Evolutionary conservation across 2,329 filamentous ascomycete species (phyloP).

Genomic region (Orbilia javanica): DNA sequence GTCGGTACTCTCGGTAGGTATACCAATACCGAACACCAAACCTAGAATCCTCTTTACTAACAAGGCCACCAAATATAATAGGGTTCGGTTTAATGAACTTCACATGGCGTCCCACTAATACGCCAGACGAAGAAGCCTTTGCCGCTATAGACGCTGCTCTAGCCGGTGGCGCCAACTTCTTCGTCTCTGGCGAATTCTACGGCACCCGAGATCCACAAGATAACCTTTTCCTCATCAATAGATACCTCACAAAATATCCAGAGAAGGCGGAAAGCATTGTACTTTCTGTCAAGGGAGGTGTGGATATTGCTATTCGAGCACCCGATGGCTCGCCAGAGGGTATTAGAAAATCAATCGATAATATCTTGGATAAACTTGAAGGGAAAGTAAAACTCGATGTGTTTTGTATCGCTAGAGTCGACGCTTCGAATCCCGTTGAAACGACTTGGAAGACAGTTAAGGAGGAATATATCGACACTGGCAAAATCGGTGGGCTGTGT

Average conservation of each 20-base stretch:
- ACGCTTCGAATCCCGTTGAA: conserved; percentile 68
- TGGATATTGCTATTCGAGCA: conserved; percentile 64
- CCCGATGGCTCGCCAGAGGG: conserved; percentile 71
- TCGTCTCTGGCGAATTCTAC: conserved; percentile 77
- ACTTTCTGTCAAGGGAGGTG: conserved; percentile 74
- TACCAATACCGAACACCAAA: background rate
- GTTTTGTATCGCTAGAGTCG: conserved; percentile 73
- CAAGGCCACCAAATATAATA: background rate
- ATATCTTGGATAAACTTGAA: conserved; percentile 69
- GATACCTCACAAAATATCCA: conserved; percentile 75
- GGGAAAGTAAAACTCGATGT: conserved; percentile 74
- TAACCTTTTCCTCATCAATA: conserved; percentile 70
- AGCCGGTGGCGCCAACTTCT: conserved; percentile 68
- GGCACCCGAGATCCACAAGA: conserved; percentile 72
- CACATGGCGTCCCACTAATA: conserved; percentile 63
- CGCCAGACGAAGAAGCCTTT: conserved; percentile 69
- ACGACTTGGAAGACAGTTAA: conserved; percentile 67
- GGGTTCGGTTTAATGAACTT: conserved; percentile 62
- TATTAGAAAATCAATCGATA: conserved; percentile 72
- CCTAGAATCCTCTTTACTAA: background rate
- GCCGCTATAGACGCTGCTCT: conserved; percentile 70
- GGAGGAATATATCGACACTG: conserved; percentile 69
- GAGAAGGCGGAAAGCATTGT: conserved; percentile 74
- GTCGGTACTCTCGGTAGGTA: conserved; percentile 45
- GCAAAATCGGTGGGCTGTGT: conserved; percentile 69